Base-by-base conservation (phyloP, 768 basidiomycete species). In the Kwoniella botswanensis region DNA sequence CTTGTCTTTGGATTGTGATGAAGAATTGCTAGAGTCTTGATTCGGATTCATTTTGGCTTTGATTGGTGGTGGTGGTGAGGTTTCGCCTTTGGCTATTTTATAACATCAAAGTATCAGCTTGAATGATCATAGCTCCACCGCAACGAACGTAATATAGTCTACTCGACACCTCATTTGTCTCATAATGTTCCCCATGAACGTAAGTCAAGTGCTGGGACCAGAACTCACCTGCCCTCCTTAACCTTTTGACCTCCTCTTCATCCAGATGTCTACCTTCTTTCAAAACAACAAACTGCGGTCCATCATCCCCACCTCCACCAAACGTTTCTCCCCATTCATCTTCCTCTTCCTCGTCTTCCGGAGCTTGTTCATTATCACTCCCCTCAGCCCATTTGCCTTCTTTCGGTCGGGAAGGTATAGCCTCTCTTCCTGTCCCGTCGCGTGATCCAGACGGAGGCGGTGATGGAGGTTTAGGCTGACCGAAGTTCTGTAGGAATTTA, bases 191-290 rank as follows among this genome's bases (percentile, higher is more conserved):
- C 35, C 3, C 3, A 7, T 35, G 35, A 35, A 4, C 35, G 35
- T 35, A 35, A 35, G 35, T 35, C 35, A 35, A 35, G 35, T 35
- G 35, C 7, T 35, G 54, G 21, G 21, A 42, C 0, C 21, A 5
- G 15, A 42, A 72, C 79, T 73, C 71, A 80, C 81, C 79, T 69
- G 72, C 62, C 57, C 76, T 64, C 46, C 81, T 75, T 63, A 80
- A 80, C 59, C 92, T 90, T 86, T 92, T 90, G 3, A 87, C 93
- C 77, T 96, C 92, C 65, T 87, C 85, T 72, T 87, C 90, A 1
- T 88, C 89, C 54, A 97, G 86, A 85, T 97, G 94, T 80, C 93
- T 95, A 29, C 94, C 94, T 74, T 91, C 88, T 79, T 88, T 93
- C 74, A 97, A 81, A 10, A 96, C 94, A 3, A 97, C 93, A 9